These are phyloP conservation scores for Zelopaecilomyces penicillatus DNA, from an alignment of 2,329 filamentous ascomycete genomes.

Conservation along the genomic window DNA sequence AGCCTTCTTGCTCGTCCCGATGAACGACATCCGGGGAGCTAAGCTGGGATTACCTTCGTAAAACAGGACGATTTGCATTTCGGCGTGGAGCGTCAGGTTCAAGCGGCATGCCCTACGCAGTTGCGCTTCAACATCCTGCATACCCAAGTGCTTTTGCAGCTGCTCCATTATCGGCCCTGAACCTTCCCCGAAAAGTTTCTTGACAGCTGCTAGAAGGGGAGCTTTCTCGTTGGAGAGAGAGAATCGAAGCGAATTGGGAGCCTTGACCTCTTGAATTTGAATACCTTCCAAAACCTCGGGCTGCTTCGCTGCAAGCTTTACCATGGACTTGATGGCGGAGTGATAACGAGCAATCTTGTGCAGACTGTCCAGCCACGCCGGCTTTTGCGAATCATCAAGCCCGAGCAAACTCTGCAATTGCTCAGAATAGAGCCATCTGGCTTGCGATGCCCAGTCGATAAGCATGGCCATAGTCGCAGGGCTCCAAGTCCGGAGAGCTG, in stretches of 20 bases:
- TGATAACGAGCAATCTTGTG: constrained; percentile 20
- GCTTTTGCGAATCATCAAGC: not conserved
- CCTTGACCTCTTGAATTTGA: not conserved
- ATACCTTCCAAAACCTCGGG: not conserved
- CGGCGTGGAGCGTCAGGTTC: constrained; percentile 18
- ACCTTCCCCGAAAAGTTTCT: not conserved
- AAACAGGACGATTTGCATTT: constrained; percentile 21
- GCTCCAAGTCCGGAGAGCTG: no score
- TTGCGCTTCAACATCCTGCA: not conserved
- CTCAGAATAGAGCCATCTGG: constrained; percentile 14
- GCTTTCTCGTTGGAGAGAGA: not conserved
- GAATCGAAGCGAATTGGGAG: not conserved
- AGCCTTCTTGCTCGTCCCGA: constrained; percentile 22
- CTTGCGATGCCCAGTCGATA: constrained; percentile 15
- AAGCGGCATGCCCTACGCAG: constrained; percentile 12
- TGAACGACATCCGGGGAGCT: constrained; percentile 15
- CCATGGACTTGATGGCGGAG: constrained; percentile 15
- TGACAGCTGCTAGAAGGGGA: not conserved
- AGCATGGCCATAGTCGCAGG: no score
- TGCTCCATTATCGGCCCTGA: not conserved
- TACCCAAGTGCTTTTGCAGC: not conserved
- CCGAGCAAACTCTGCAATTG: constrained; percentile 11
- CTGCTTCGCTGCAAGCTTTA: constrained; percentile 14
- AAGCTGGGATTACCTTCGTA: constrained; percentile 15
- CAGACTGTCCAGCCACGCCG: constrained; percentile 7